phyloP scores from a whole-genome alignment of 441 rosid species.

The Cnidoscolus chayamansa region DNA sequence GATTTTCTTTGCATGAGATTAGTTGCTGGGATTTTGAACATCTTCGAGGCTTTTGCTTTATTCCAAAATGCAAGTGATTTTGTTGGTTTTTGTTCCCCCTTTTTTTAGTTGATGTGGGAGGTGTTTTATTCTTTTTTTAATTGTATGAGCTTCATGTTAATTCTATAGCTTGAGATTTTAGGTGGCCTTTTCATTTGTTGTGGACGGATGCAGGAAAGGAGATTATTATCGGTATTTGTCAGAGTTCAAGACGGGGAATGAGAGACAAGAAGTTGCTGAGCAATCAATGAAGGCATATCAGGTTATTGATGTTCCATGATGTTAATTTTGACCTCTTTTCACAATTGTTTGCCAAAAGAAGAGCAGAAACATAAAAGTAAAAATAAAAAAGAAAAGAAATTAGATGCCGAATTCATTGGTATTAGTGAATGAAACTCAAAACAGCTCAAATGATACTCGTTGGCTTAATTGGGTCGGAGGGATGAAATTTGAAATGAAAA shows the following conservation, averaged over 20 bases:
- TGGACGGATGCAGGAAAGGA: constrained; percentile 30
- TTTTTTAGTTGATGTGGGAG: not conserved
- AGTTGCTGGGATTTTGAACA: not conserved
- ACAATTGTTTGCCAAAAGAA: not conserved
- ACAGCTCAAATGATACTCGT: not conserved
- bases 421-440: not conserved
- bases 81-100: not conserved
- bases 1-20: too few species aligned
- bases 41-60: not conserved
- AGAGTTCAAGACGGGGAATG: constrained; percentile 36
- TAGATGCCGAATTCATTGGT: constrained; percentile 5
- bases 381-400: not conserved
- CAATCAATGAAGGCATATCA: constrained; percentile 42
- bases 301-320: constrained; percentile 13
- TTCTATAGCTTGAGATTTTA: not conserved
- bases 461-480: not conserved
- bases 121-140: too few species aligned
- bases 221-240: constrained; percentile 48
- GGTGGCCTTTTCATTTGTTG: not conserved
- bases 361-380: not conserved
- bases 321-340: not conserved
- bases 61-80: not conserved
- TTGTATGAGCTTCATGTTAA: too few species aligned
- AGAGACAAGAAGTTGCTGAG: constrained; percentile 38
- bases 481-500: not conserved